These are phyloP conservation scores for Candida dajiaensis DNA, from an alignment of 805 yeast genomes.

Conservation along the genomic window DNA sequence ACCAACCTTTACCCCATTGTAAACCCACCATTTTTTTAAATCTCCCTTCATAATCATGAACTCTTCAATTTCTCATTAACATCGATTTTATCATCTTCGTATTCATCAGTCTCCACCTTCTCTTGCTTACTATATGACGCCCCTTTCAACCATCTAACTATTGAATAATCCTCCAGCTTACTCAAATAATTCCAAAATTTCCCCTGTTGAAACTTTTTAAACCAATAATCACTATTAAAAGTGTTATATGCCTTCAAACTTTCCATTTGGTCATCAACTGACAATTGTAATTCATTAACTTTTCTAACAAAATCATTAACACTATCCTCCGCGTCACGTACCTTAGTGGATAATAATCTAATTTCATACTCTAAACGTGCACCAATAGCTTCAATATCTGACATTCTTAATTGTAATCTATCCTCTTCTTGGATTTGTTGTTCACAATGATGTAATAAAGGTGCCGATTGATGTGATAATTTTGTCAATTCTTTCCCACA, in stretches of 20 bases:
- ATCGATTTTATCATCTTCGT: not conserved
- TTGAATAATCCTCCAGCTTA: not conserved
- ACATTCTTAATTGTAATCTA: conserved; percentile 32
- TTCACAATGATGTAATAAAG: conserved; percentile 17
- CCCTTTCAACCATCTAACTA: not conserved
- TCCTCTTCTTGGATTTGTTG: conserved; percentile 21
- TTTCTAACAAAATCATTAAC: conserved; percentile 38
- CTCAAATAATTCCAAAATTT: conserved; percentile 1
- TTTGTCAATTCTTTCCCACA: conserved; percentile 1
- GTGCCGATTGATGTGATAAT: conserved; percentile 12
- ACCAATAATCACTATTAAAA: not conserved
- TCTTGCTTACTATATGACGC: not conserved
- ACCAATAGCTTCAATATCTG: conserved; percentile 48
- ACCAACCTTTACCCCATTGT: not conserved
- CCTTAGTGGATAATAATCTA: conserved; percentile 49
- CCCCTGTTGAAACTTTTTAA: not conserved
- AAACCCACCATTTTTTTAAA: not conserved
- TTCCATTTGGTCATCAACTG: conserved; percentile 8
- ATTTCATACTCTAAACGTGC: conserved; percentile 64
- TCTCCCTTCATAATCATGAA: not conserved
- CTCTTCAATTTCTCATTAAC: not conserved
- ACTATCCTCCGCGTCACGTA: conserved; percentile 63
- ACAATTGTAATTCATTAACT: conserved; percentile 28
- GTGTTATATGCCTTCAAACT: not conserved
- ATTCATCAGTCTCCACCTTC: not conserved